Evolutionary conservation across 345 rosid species (phyloP).

Genomic region (Viola odorata): DNA sequence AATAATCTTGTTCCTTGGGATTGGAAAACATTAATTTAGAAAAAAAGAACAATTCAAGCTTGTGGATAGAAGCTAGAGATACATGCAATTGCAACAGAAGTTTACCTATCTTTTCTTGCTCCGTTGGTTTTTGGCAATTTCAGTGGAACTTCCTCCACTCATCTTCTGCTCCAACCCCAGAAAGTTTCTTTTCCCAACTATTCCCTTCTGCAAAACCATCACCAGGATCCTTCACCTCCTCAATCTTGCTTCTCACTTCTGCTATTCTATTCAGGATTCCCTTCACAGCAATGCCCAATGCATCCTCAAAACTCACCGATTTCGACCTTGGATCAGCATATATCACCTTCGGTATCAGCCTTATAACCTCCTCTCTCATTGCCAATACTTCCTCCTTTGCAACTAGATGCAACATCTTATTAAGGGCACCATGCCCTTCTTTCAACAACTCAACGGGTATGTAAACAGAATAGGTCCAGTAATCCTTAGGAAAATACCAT

Average conservation of each 20-base stretch:
- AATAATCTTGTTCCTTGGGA: no score
- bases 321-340: slow-evolving; percentile 19
- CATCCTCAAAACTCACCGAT: slow-evolving; percentile 11
- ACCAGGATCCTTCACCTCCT: slow-evolving; percentile 6
- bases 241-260: slow-evolving; percentile 2
- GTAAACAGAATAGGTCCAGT: slow-evolving; percentile 16
- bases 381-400: neutral
- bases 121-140: neutral
- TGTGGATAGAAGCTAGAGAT: neutral
- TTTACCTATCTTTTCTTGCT: neutral
- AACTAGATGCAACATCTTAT: slow-evolving; percentile 1
- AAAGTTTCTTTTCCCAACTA: slow-evolving; percentile 2
- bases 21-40: no score
- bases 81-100: neutral
- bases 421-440: slow-evolving; percentile 5
- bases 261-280: slow-evolving; percentile 12
- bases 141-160: slow-evolving; percentile 3
- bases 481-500: slow-evolving; percentile 14
- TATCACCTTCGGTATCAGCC: slow-evolving; percentile 16
- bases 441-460: slow-evolving; percentile 10
- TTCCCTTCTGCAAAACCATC: slow-evolving; percentile 5
- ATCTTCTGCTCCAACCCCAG: neutral
- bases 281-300: slow-evolving; percentile 15
- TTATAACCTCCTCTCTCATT: slow-evolving; percentile 14
- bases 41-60: no score